Evolutionary conservation across 2,329 filamentous ascomycete species (phyloP).

Genomic region (Fusarium napiforme): DNA sequence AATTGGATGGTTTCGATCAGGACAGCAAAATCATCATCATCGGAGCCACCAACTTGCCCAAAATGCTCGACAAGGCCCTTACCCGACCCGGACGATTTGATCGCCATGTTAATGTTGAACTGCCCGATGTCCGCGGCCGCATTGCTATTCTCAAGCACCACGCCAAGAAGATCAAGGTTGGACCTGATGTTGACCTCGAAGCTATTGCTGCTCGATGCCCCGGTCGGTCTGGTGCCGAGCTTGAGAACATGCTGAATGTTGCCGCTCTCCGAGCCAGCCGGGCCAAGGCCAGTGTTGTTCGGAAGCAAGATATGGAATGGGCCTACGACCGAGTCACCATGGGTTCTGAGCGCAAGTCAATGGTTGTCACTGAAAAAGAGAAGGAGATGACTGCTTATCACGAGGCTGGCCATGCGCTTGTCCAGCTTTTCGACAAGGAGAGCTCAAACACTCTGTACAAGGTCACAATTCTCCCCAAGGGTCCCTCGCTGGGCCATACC

Average conservation of each 20-base stretch:
- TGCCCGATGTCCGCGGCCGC: conserved; percentile 93
- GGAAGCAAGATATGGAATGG: conserved; percentile 89
- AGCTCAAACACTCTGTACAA: conserved; percentile 88
- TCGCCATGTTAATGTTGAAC: conserved; percentile 85
- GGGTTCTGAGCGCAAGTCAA: conserved; percentile 90
- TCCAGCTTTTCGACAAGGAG: conserved; percentile 81
- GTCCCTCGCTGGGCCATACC: conserved; percentile 86
- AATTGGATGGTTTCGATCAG: conserved; percentile 96
- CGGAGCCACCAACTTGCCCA: conserved; percentile 94
- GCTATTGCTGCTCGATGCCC: conserved; percentile 87
- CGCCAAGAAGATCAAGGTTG: conserved; percentile 87
- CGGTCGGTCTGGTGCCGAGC: conserved; percentile 92
- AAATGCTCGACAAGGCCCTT: conserved; percentile 92
- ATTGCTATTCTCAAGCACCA: conserved; percentile 95
- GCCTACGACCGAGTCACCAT: conserved; percentile 98
- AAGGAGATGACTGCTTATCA: conserved; percentile 97
- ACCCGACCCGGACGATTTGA: conserved; percentile 96
- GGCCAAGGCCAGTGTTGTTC: conserved; percentile 79
- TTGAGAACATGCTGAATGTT: conserved; percentile 97
- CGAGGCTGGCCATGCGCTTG: conserved; percentile 93
- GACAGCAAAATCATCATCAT: conserved; percentile 95
- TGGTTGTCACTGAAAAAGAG: conserved; percentile 91
- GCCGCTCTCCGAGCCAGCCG: conserved; percentile 95
- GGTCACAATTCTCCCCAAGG: conserved; percentile 94
- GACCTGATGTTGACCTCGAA: conserved; percentile 82